Evolutionary conservation across 2,329 filamentous ascomycete species (phyloP).

Genomic region (Exophiala calicioides): DNA sequence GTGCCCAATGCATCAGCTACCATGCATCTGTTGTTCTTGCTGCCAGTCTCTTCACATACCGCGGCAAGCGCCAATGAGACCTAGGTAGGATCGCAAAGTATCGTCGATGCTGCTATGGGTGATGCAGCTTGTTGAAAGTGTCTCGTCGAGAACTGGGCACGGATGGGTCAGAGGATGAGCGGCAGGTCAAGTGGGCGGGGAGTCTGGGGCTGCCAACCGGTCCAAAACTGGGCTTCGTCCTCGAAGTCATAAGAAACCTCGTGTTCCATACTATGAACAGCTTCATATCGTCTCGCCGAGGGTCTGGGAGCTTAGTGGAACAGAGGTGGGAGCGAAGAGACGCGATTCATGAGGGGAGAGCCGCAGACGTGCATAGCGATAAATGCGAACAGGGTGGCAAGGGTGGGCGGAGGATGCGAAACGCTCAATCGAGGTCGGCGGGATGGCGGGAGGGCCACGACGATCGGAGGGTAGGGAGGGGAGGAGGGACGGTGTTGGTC

Average conservation of each 20-base stretch:
- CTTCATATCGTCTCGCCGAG: slow-evolving; percentile 40
- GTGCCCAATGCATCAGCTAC: slow-evolving; percentile 5
- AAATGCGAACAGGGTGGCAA: background rate
- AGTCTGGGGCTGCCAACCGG: slow-evolving; percentile 67
- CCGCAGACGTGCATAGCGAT: slow-evolving; percentile 8
- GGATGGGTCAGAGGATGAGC: background rate
- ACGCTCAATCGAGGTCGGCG: too few relatives aligned
- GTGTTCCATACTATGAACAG: slow-evolving; percentile 62
- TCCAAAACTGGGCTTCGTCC: slow-evolving; percentile 85
- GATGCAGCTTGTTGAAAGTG: slow-evolving; percentile 60
- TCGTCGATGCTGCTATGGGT: slow-evolving; percentile 76
- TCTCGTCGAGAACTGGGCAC: slow-evolving; percentile 63
- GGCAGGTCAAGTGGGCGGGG: too few relatives aligned
- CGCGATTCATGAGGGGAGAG: slow-evolving; percentile 14
- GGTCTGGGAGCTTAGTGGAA: background rate
- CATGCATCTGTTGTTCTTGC: background rate
- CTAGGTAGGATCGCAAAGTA: slow-evolving; percentile 78
- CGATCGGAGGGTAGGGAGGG: too few relatives aligned
- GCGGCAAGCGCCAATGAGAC: slow-evolving; percentile 73
- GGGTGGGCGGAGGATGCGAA: background rate
- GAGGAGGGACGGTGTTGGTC: too few relatives aligned
- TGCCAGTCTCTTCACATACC: slow-evolving; percentile 43
- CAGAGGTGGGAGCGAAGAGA: slow-evolving; percentile 4
- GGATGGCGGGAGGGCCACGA: too few relatives aligned
- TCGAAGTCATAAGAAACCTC: slow-evolving; percentile 65